These are phyloP conservation scores for Phylloporus scabripes DNA, from an alignment of 768 basidiomycete species.

Conservation along the genomic window DNA sequence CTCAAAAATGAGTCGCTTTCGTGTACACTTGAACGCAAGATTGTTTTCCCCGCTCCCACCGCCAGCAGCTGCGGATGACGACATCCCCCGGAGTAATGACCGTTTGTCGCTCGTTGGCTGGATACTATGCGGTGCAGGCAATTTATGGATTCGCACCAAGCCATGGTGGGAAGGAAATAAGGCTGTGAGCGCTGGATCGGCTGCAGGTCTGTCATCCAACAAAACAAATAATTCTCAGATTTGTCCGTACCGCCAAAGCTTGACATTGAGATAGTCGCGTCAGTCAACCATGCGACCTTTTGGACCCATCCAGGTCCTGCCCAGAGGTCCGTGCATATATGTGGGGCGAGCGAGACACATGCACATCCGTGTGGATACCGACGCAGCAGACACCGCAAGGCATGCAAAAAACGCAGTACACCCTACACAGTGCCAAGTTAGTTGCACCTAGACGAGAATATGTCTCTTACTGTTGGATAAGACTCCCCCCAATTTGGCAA, in stretches of 20 bases:
- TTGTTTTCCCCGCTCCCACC: slow-evolving; percentile 91
- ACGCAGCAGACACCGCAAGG: slow-evolving; percentile 57
- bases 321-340: slow-evolving; percentile 54
- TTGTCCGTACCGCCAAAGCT: slow-evolving; percentile 69
- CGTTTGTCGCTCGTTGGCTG: slow-evolving; percentile 76
- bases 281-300: slow-evolving; percentile 74
- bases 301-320: slow-evolving; percentile 67
- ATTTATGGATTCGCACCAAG: slow-evolving; percentile 65
- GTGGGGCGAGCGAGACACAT: slow-evolving; percentile 60
- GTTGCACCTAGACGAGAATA: not conserved
- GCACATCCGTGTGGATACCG: slow-evolving; percentile 57
- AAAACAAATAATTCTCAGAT: not conserved
- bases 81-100: slow-evolving; percentile 79
- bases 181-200: slow-evolving; percentile 65
- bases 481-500: slow-evolving; percentile 68
- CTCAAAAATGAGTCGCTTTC: slow-evolving; percentile 84
- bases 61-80: slow-evolving; percentile 43
- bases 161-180: slow-evolving; percentile 87
- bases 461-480: slow-evolving; percentile 42
- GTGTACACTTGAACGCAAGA: slow-evolving; percentile 87
- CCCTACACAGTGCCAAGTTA: slow-evolving; percentile 38
- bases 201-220: slow-evolving; percentile 35
- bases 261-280: slow-evolving; percentile 65
- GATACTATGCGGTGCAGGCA: slow-evolving; percentile 72
- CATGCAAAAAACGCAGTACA: slow-evolving; percentile 67